These are phyloP conservation scores for Colletotrichum chlorophyti DNA, from an alignment of 2,329 filamentous ascomycete genomes.

Conservation along the genomic window DNA sequence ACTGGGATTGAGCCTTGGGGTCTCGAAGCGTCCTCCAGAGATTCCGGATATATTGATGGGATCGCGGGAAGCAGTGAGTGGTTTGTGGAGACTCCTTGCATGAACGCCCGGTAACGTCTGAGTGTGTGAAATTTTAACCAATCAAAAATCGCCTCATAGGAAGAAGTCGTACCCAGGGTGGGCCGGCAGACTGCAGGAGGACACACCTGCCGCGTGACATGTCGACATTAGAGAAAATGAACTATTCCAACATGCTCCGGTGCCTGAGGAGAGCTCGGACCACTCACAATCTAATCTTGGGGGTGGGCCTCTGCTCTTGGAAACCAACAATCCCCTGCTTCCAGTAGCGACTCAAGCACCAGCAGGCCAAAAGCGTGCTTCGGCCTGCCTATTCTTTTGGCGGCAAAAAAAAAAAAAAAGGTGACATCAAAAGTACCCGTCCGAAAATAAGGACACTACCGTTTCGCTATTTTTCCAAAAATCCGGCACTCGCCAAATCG, in stretches of 20 bases:
- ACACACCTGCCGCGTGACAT: constrained; percentile 18
- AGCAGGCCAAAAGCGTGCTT: constrained; percentile 19
- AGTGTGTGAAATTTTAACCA: not conserved
- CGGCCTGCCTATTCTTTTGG: too few species aligned
- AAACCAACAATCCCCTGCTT: not conserved
- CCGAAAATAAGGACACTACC: constrained; percentile 29
- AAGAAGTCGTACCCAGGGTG: too few species aligned
- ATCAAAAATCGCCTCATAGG: constrained; percentile 29
- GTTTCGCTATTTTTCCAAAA: constrained; percentile 28
- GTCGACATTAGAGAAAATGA: too few species aligned
- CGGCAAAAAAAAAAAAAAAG: constrained; percentile 7
- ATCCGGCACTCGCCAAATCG: constrained; percentile 26
- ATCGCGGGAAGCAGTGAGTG: not conserved
- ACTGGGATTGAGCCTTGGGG: not conserved
- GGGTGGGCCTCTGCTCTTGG: constrained; percentile 3
- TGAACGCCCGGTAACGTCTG: not conserved
- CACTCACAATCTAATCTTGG: constrained; percentile 1
- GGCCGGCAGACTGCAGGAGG: not conserved
- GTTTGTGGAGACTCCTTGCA: constrained; percentile 15
- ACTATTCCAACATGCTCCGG: too few species aligned
- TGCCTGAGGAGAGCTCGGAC: constrained; percentile 16
- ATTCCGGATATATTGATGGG: not conserved
- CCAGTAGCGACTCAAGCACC: constrained; percentile 4
- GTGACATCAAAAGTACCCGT: constrained; percentile 23
- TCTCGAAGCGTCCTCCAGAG: not conserved